Percentiles rank a stretch among this genome's conserved stretches.
phyloP scores from a whole-genome alignment of 2,329 filamentous ascomycete species.

The Cladophialophora exuberans region DNA sequence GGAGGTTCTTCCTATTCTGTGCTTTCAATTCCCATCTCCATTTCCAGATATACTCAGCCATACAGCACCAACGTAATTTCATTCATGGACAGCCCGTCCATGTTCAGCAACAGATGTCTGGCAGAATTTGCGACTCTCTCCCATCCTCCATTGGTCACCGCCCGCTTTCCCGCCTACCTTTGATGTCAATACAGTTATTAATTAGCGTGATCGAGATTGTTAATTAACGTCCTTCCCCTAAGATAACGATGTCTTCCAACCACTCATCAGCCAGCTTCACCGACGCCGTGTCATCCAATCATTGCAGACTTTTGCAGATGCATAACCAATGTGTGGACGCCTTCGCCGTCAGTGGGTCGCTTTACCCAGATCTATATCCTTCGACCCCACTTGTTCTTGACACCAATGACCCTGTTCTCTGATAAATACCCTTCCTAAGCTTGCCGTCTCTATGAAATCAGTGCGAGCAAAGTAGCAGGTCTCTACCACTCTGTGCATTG shows the following conservation, averaged over 20 bases:
- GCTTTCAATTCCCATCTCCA: no score
- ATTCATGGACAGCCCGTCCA: no score
- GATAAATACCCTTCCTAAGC: not conserved
- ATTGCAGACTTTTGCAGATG: not conserved
- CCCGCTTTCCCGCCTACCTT: no score
- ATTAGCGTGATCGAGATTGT: no score
- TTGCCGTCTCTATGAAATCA: not conserved
- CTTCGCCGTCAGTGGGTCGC: slow-evolving; percentile 4
- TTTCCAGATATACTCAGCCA: no score
- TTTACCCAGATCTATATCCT: not conserved
- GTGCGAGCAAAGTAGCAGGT: not conserved
- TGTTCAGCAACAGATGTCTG: no score
- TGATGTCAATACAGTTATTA: no score
- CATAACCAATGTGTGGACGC: not conserved
- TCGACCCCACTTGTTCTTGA: not conserved
- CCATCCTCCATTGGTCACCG: no score
- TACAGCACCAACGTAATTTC: no score
- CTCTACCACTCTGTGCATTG: not conserved
- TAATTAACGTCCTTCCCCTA: no score
- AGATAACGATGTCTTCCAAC: not conserved
- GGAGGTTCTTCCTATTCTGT: no score
- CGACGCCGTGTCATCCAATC: not conserved
- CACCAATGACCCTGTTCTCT: not conserved
- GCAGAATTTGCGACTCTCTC: no score
- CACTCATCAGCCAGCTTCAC: not conserved